phyloP scores from a whole-genome alignment of 768 basidiomycete species.

The Coprinopsis marcescibilis region DNA sequence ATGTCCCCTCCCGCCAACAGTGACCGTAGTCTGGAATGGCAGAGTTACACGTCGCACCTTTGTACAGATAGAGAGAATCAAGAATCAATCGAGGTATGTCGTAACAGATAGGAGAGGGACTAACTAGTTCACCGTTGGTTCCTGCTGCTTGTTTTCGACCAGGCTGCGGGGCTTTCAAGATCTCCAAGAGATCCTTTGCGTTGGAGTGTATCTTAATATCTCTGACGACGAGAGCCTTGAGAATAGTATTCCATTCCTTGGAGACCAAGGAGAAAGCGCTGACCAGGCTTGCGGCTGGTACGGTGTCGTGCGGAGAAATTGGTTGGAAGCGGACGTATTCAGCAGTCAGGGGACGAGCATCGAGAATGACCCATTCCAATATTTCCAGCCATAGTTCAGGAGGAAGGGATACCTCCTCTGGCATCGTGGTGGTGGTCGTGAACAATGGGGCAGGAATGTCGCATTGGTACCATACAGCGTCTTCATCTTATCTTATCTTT shows the following conservation, averaged over 20 bases:
- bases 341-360: conserved; percentile 18
- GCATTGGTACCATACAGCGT: no score
- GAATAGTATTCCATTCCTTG: conserved; percentile 47
- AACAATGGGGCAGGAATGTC: background rate
- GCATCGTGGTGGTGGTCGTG: background rate
- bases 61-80: no score
- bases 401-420: no score
- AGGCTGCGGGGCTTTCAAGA: conserved; percentile 20
- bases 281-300: conserved; percentile 29
- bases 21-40: conserved; percentile 52
- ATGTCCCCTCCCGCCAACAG: conserved; percentile 24
- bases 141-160: no score
- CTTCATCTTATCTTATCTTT: no score
- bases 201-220: conserved; percentile 40
- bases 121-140: no score
- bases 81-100: conserved; percentile 4
- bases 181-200: conserved; percentile 22
- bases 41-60: conserved; percentile 56
- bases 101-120: conserved; percentile 5
- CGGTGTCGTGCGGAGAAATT: conserved; percentile 22
- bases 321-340: conserved; percentile 45
- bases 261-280: conserved; percentile 48
- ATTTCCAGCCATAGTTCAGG: conserved; percentile 52
- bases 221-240: conserved; percentile 44
- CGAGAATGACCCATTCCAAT: conserved; percentile 38